Conservation (phyloP, 106 monocot species). For the Agapanthus africanus region DNA sequence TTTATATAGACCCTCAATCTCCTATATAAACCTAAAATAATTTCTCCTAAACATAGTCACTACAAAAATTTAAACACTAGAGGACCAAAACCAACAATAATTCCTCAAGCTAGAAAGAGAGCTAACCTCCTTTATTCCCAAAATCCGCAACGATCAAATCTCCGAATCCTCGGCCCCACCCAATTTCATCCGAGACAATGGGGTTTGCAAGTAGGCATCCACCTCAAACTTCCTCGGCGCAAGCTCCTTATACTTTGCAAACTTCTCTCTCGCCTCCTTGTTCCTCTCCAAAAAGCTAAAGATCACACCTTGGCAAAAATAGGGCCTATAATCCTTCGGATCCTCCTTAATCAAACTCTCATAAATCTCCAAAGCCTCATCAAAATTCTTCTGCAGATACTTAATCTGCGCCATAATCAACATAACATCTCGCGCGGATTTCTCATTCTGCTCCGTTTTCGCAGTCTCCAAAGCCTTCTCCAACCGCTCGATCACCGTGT, state of each 20-base stretch:
- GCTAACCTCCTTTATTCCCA: neutral
- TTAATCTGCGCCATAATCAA: constrained; percentile 71
- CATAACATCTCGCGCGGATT: constrained; percentile 48
- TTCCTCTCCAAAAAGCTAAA: constrained; percentile 48
- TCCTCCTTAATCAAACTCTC: constrained; percentile 65
- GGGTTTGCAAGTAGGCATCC: constrained; percentile 51
- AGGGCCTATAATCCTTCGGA: constrained; percentile 57
- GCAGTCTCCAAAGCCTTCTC: constrained; percentile 51
- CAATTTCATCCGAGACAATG: constrained; percentile 50
- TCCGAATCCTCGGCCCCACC: constrained; percentile 24
- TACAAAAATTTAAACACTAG: neutral
- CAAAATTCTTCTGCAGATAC: constrained; percentile 65
- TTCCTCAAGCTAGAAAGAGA: constrained; percentile 1
- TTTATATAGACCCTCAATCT: neutral
- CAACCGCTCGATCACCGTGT: constrained; percentile 30
- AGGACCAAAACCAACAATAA: neutral
- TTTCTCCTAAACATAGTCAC: neutral
- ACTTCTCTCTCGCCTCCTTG: constrained; percentile 64
- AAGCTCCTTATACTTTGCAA: constrained; percentile 54
- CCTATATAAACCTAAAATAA: neutral
- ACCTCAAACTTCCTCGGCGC: constrained; percentile 48
- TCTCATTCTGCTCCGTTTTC: constrained; percentile 27
- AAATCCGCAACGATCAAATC: constrained; percentile 1
- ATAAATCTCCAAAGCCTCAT: constrained; percentile 53
- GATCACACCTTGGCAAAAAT: constrained; percentile 75